Conservation (phyloP, 1,139 yeast genomes). For the Yamadazyma taylorii region DNA sequence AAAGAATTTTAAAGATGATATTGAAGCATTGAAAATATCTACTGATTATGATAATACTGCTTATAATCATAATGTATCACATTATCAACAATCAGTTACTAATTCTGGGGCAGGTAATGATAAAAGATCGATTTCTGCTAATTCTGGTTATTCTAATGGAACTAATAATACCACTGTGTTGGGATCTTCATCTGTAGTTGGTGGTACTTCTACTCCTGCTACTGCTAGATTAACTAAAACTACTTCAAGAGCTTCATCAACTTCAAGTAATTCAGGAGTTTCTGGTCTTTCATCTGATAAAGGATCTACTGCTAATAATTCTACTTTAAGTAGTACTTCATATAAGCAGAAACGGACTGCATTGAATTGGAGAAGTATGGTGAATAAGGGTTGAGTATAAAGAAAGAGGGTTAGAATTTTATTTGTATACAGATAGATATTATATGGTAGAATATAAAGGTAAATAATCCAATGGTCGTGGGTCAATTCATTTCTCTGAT, state of each 20-base stretch:
- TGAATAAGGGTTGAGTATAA: constrained; percentile 6
- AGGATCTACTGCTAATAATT: constrained; percentile 13
- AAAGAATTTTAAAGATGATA: constrained; percentile 70
- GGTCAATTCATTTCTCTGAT: too few species aligned
- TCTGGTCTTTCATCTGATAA: constrained; percentile 23
- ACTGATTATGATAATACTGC: constrained; percentile 32
- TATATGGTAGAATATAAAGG: too few species aligned
- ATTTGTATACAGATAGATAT: too few species aligned
- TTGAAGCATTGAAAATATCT: constrained; percentile 39
- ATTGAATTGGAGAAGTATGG: constrained; percentile 45
- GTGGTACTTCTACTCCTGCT: too few species aligned
- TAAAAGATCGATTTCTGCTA: constrained; percentile 16
- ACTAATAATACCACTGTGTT: constrained; percentile 13
- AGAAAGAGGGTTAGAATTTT: too few species aligned
- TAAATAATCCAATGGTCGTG: too few species aligned
- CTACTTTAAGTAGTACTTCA: constrained; percentile 10
- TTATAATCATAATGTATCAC: constrained; percentile 26
- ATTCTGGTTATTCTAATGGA: constrained; percentile 18
- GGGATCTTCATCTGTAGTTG: too few species aligned
- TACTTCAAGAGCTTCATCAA: constrained; percentile 27
- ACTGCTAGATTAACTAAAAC: constrained; percentile 33
- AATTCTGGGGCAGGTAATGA: constrained; percentile 16
- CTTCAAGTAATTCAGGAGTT: constrained; percentile 32
- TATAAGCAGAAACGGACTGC: constrained; percentile 42
- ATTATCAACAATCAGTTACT: constrained; percentile 15